phyloP scores from a whole-genome alignment of 805 yeast species.

The Zygosaccharomyces gambellarensis region DNA sequence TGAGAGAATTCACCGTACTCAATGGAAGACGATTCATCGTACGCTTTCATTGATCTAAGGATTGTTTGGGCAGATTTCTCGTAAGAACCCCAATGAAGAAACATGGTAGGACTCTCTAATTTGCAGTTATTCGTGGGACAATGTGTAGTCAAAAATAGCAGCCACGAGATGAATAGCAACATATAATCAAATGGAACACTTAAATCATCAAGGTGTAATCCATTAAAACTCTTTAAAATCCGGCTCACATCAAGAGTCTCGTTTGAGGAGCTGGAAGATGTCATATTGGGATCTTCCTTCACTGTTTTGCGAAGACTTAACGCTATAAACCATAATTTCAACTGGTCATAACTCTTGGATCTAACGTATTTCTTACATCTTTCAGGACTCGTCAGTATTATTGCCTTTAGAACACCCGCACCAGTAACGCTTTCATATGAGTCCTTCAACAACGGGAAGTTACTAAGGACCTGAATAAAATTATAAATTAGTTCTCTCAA shows the following conservation, averaged over 20 bases:
- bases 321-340: conserved; percentile 46
- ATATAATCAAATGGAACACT: conserved; percentile 40
- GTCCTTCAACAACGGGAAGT: conserved; percentile 46
- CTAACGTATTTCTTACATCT: conserved; percentile 37
- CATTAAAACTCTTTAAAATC: conserved; percentile 41
- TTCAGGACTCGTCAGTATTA: conserved; percentile 42
- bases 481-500: conserved; percentile 38
- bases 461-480: conserved; percentile 41
- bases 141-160: conserved; percentile 42
- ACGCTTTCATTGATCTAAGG: conserved; percentile 45
- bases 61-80: conserved; percentile 42
- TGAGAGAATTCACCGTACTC: conserved; percentile 34
- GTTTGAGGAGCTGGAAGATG: conserved; percentile 12
- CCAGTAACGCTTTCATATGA: conserved; percentile 34
- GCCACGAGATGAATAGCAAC: conserved; percentile 44
- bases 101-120: conserved; percentile 23
- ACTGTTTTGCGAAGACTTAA: conserved; percentile 30
- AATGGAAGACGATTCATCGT: conserved; percentile 21
- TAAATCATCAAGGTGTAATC: conserved; percentile 37
- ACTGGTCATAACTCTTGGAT: conserved; percentile 37
- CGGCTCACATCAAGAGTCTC: conserved; percentile 13
- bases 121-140: conserved; percentile 35
- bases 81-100: conserved; percentile 40
- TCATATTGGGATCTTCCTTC: conserved; percentile 18
- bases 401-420: conserved; percentile 41